Evolutionary conservation across 164 flowering plant genomes (phyloP), one percentile per base, ranked within the genome.

Genomic region (Tetracentron sinense): DNA sequence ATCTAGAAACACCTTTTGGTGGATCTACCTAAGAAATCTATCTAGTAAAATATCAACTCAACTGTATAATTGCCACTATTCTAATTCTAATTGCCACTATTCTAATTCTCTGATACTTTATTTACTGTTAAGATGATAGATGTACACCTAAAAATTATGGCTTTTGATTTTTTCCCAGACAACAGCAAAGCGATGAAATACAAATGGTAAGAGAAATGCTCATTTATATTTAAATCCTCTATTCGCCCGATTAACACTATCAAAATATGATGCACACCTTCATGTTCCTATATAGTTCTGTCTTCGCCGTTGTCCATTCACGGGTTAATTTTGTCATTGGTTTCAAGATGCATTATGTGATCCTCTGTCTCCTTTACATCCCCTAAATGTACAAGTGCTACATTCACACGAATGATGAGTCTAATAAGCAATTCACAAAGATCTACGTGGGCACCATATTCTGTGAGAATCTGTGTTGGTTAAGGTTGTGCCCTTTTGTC

Each of bases 191-290:
- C 42, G 83, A 79, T 69, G 80, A 79, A 72, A 79, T 81, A 29
- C 95, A 92, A 26, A 86, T 88, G 94, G 89, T 83, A 16, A 86
- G 95, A 92, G 95, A 88, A 70, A 79, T 84, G 83, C 87, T 88
- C 26, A 81, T 88, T 1, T 89, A 89, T 58, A 74, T 89, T 33
- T 88, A 88, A 72, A 85, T 88, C 67, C 86, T 88, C 27, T 81
- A 83, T 69, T 89, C 96, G 10, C 96, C 96, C 19, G 92, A 87
- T 67, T 89, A 92, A 92, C 96, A 89, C 69, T 89, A 89, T 53
- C 74, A 86, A 11, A 85, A 89, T 64, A 89, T 90, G 42, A 89
- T 89, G 92, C 96, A 92, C 10, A 89, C 83, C 29, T 85, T 87
- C 78, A 74, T 89, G 54, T 85, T 83, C 70, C 75, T 89, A 8